Conservation (phyloP, 2,329 filamentous ascomycete species). For the Pyricularia grisea region DNA sequence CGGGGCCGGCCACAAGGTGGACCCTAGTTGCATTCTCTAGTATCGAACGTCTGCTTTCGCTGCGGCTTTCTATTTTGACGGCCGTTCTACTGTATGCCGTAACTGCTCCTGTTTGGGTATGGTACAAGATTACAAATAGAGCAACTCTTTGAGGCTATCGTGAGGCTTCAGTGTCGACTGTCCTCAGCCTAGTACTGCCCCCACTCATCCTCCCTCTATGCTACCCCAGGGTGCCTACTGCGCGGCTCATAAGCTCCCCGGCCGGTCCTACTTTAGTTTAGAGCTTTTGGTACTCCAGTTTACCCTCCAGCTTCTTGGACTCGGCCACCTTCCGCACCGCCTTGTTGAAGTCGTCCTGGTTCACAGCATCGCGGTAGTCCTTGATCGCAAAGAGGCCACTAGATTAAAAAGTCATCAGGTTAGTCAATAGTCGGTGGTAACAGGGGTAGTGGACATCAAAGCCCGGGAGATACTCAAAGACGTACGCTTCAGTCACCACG, state of each 20-base stretch:
- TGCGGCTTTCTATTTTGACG: neutral
- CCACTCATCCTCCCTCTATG: neutral
- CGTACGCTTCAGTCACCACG: constrained; percentile 96
- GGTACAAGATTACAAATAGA: constrained; percentile 1
- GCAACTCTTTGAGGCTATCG: neutral
- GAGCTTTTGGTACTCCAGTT: constrained; percentile 94
- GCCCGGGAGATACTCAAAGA: constrained; percentile 15
- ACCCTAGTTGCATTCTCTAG: neutral
- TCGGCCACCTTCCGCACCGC: constrained; percentile 96
- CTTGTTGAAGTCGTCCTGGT: constrained; percentile 99
- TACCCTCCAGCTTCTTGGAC: constrained; percentile 96
- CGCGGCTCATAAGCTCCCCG: neutral
- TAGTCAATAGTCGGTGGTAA: neutral
- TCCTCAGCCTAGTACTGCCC: neutral
- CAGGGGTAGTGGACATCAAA: neutral
- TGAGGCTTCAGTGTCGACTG: neutral
- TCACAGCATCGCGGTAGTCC: constrained; percentile 91
- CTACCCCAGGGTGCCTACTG: neutral
- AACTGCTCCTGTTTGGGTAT: neutral
- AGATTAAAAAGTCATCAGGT: constrained; percentile 14
- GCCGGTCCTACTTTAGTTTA: constrained; percentile 30
- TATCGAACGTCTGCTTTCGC: neutral
- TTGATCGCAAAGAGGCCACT: constrained; percentile 97
- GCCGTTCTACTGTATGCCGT: neutral
- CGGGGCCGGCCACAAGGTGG: neutral